Evolutionary conservation across 31 red algal species (phyloP), one percentile per base, ranked within the genome.

Genomic region (Asparagopsis taxiformis): DNA sequence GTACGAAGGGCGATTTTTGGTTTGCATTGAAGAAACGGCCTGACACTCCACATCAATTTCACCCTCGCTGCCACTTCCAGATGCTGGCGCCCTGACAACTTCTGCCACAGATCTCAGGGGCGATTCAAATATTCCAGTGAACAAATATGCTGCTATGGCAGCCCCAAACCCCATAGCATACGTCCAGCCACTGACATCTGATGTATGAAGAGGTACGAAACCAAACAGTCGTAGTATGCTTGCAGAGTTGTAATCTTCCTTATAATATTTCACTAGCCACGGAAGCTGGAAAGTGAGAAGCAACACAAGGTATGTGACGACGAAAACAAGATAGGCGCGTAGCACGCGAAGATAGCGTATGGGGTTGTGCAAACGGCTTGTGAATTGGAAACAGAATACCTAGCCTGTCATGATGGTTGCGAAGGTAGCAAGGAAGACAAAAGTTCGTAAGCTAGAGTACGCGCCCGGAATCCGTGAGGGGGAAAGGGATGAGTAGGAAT

Each of bases 131-230:
- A 80, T 62, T 13, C 59, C 59, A 29, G 75, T 53, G 15, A 80
- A 65, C 13, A 80, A 46, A 49, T 80, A 80, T 28, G 59, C 44
- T 7, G 50, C 60, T 17, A 80, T 22, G 10, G 75, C 75, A 26
- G 61, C 75, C 43, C 75, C 62, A 16, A 66, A 55, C 1, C 62
- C 75, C 60, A 59, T 80, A 4, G 68, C 34, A 52, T 57, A 32
- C 3, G 75, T 50, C 75, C 75, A 80, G 2, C 75, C 75, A 13
- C 31, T 49, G 20, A 46, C 38, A 0, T 37, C 51, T 19, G 37
- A 16, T n/a, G 75, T 52, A 0, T 48, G 20, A 19, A 80, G 36
- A 17, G 59, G 75, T 16, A 65, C 61, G 3, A 80, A 24, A n/a
- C 75, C 75, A 20, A 80, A 28, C 15, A 80, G 41, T 35, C 37